Conservation (phyloP, 129 eudicot genomes). For the Flaveria robusta region DNA sequence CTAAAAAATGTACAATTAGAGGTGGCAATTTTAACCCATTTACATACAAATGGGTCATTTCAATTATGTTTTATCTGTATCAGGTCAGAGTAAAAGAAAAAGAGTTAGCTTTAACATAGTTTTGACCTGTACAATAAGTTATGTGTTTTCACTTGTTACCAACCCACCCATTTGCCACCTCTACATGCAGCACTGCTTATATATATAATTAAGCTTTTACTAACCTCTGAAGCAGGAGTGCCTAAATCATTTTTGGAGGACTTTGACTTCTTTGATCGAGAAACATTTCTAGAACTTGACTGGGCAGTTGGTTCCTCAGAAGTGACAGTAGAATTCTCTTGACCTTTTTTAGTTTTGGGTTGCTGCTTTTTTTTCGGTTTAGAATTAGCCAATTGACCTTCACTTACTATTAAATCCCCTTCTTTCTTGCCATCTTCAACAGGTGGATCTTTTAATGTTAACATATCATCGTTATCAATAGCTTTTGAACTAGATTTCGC, state of each 20-base stretch:
- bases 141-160: not conserved
- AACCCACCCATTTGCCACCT: conserved; percentile 2
- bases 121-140: not conserved
- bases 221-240: conserved; percentile 53
- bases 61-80: not conserved
- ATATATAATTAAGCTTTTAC: conserved; percentile 26
- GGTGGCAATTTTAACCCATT: not conserved
- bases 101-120: not conserved
- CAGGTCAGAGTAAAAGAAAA: not conserved
- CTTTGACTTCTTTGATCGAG: conserved; percentile 46
- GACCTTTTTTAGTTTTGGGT: conserved; percentile 44
- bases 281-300: conserved; percentile 38
- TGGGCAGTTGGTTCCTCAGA: conserved; percentile 36
- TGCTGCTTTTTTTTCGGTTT: conserved; percentile 48
- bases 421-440: conserved; percentile 37
- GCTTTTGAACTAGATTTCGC: conserved; percentile 38
- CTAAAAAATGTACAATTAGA: not conserved
- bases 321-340: conserved; percentile 39
- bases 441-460: conserved; percentile 31
- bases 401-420: conserved; percentile 14
- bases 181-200: not conserved
- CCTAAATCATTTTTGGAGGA: conserved; percentile 26
- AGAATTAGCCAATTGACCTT: conserved; percentile 32
- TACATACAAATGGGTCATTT: not conserved
- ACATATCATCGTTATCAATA: conserved; percentile 24